Evolutionary conservation across 495 filamentous ascomycete species (phyloP).

Genomic region (Delitschia confertaspora): DNA sequence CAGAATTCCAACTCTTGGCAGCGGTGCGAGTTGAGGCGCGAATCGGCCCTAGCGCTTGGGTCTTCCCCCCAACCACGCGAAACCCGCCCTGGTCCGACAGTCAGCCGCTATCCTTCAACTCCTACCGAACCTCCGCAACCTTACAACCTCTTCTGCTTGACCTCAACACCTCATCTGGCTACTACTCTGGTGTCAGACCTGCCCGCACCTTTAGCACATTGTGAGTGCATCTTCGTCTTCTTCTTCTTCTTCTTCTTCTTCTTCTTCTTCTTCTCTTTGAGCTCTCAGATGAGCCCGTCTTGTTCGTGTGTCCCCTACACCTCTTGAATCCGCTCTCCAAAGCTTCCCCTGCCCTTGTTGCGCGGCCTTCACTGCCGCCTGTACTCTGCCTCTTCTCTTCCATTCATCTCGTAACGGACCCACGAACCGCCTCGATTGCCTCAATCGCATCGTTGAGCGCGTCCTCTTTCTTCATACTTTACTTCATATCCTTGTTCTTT

Average conservation of each 20-base stretch:
- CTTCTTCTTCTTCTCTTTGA: conserved; percentile 2
- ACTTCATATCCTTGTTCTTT: conserved; percentile 2
- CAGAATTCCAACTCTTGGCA: no score
- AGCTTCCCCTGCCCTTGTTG: conserved; percentile 16
- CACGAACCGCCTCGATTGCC: conserved; percentile 14
- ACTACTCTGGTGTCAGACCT: conserved; percentile 2
- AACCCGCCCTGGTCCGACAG: no score
- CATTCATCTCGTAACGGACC: conserved; percentile 18
- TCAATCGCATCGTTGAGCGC: conserved; percentile 16
- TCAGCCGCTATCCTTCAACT: no score
- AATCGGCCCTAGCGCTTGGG: no score
- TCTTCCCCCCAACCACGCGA: no score
- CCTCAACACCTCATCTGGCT: background rate
- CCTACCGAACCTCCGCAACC: no score
- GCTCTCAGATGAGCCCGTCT: no score
- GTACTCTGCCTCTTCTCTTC: conserved; percentile 18
- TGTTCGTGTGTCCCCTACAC: no score
- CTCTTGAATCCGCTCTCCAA: no score
- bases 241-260: conserved; percentile 1
- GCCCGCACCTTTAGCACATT: conserved; percentile 19
- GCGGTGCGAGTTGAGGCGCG: no score
- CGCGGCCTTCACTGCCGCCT: conserved; percentile 22
- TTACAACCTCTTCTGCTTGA: conserved; percentile 3
- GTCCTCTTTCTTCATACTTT: conserved; percentile 14
- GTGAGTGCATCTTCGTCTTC: conserved; percentile 24